Conservation (phyloP, 2,329 filamentous ascomycete species). For the Colletotrichum sp. region DNA sequence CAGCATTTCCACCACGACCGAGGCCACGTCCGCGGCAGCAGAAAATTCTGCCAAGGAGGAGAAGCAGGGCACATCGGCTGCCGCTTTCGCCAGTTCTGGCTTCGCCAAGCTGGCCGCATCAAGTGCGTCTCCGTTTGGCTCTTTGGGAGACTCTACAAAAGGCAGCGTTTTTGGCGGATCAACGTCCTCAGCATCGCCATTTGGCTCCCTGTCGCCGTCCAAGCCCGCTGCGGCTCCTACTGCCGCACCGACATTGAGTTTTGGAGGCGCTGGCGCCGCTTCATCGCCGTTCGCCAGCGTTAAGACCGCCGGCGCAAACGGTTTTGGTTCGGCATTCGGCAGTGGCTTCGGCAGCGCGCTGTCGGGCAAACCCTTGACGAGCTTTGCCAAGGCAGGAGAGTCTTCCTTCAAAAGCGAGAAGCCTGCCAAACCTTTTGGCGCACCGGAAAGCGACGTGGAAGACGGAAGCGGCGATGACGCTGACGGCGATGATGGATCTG, state of each 20-base stretch:
- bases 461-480: slow-evolving; percentile 49
- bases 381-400: slow-evolving; percentile 71
- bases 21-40: slow-evolving; percentile 27
- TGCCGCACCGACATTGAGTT: slow-evolving; percentile 53
- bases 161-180: slow-evolving; percentile 52
- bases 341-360: slow-evolving; percentile 50
- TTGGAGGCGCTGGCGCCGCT: slow-evolving; percentile 41
- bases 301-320: slow-evolving; percentile 40
- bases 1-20: slow-evolving; percentile 21
- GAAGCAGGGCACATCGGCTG: slow-evolving; percentile 51
- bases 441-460: slow-evolving; percentile 70
- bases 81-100: slow-evolving; percentile 71
- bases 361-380: slow-evolving; percentile 57
- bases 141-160: slow-evolving; percentile 51
- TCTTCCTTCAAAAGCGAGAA: slow-evolving; percentile 61
- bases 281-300: slow-evolving; percentile 55
- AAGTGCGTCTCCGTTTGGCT: slow-evolving; percentile 68
- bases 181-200: slow-evolving; percentile 29
- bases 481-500: slow-evolving; percentile 40
- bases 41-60: slow-evolving; percentile 10
- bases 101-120: slow-evolving; percentile 71
- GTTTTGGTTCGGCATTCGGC: slow-evolving; percentile 52
- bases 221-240: slow-evolving; percentile 31
- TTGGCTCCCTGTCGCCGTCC: slow-evolving; percentile 30
- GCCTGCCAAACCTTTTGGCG: slow-evolving; percentile 76